Base-by-base conservation (phyloP, 768 basidiomycete genomes). In the Gloeophyllum trabeum region DNA sequence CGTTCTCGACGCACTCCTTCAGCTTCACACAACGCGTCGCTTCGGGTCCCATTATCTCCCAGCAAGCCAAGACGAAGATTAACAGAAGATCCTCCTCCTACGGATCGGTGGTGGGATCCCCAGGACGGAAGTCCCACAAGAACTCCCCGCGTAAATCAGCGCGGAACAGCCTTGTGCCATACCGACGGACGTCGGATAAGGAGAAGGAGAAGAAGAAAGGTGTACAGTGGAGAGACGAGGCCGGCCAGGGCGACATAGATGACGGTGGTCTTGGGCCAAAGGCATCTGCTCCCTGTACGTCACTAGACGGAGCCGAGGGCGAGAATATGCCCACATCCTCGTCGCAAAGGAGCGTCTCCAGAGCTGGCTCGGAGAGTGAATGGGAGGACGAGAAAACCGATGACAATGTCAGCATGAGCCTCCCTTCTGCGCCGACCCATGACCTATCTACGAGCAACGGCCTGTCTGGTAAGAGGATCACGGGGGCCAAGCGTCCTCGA, bases 371-470 rank as follows among this genome's bases (percentile, higher is more conserved):
- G 4, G 86, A 89, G 51, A 87, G 81, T 56, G 87, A 91, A 43
- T 90, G 88, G 87, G 87, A 90, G 60, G 86, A 90, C 54, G 86
- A 89, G 54, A 83, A 75, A 62, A 85, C 82, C 1, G 86, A 91
- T 5, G 85, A 86, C 39, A 85, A 81, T 54, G 54, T 83, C 51
- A 75, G 67, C 48, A 44, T 79, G 46, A 77, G 69, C 54, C 69
- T 76, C 54, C 46, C 64, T 43, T 62, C 72, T 4, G 42, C 46
- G 40, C 51, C 16, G 23, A 46, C 34, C 45, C 50, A n/a, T 21
- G 39, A 37, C 19, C 7, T 7, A 18, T 38, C 36, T 7, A 10
- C 50, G 23, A 54, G 7, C 50, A 23, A 54, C 24, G 10, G 12
- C n/a, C 24, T 20, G 19, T 14, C 28, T 26, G 24, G 5, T 35